Evolutionary conservation across 1,284 basidiomycete genomes (phyloP).

Genomic region (Heterobasidion parviporum): DNA sequence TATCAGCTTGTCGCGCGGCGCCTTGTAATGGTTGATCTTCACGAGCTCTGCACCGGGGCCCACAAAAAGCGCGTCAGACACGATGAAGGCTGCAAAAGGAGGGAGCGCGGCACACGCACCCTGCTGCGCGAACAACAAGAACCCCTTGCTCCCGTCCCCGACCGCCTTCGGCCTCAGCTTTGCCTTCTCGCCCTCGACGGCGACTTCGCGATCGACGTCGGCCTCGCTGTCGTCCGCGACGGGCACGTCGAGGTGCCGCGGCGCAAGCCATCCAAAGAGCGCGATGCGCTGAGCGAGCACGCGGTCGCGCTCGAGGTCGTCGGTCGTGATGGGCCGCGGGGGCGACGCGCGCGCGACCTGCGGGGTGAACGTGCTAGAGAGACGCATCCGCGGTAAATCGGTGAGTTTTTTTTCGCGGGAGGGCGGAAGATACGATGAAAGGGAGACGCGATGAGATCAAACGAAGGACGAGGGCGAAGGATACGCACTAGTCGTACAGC

Average conservation of each 20-base stretch:
- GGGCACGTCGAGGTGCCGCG: slow-evolving; percentile 84
- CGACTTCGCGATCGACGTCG: too few relatives aligned
- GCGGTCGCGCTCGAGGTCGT: slow-evolving; percentile 92
- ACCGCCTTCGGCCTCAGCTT: slow-evolving; percentile 20
- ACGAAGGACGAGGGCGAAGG: background rate
- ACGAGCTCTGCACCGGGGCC: slow-evolving; percentile 56
- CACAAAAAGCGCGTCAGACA: background rate
- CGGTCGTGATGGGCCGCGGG: slow-evolving; percentile 79
- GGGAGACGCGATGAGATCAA: background rate
- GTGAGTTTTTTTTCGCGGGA: too few relatives aligned
- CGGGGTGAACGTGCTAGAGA: slow-evolving; percentile 79
- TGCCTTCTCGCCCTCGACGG: slow-evolving; percentile 20
- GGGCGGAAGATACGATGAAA: background rate
- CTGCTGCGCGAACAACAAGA: slow-evolving; percentile 91
- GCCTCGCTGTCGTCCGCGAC: too few relatives aligned
- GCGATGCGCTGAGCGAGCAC: slow-evolving; percentile 87
- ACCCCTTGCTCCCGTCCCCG: slow-evolving; percentile 64
- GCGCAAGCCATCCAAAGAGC: slow-evolving; percentile 86
- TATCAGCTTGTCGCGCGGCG: slow-evolving; percentile 95
- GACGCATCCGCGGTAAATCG: background rate
- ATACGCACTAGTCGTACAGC: slow-evolving; percentile 83
- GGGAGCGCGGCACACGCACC: slow-evolving; percentile 32
- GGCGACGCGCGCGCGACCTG: slow-evolving; percentile 58
- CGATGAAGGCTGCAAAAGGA: background rate
- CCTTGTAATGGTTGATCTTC: slow-evolving; percentile 99